Percentiles rank a stretch among this genome's conserved stretches.
Conservation (phyloP, 75 land plant genomes). For the Pinus albicaulis region DNA sequence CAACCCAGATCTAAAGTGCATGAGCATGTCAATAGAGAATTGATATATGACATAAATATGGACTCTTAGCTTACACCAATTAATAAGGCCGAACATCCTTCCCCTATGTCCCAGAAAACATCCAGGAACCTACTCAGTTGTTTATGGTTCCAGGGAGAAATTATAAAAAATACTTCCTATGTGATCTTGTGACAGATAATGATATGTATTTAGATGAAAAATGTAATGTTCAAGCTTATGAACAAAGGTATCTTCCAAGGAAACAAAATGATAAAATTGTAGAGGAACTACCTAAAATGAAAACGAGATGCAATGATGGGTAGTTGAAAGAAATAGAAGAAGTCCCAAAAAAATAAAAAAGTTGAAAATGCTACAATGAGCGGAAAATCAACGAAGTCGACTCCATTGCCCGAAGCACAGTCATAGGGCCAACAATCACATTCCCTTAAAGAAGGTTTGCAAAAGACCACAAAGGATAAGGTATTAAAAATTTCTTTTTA, state of each 20-base stretch:
- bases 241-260: constrained; percentile 52
- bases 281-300: constrained; percentile 32
- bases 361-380: constrained; percentile 36
- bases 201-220: constrained; percentile 14
- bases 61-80: too few relatives aligned
- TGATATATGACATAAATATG: constrained; percentile 39
- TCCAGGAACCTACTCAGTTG: constrained; percentile 51
- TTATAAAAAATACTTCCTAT: constrained; percentile 18
- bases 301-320: constrained; percentile 49
- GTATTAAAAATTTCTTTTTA: constrained; percentile 28
- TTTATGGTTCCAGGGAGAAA: constrained; percentile 39
- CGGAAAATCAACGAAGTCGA: constrained; percentile 47
- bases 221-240: not conserved
- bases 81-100: constrained; percentile 18
- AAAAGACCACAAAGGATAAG: constrained; percentile 83
- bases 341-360: constrained; percentile 41
- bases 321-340: constrained; percentile 43
- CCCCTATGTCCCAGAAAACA: not conserved
- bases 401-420: constrained; percentile 76
- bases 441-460: constrained; percentile 74
- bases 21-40: constrained; percentile 20
- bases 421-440: constrained; percentile 83
- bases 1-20: constrained; percentile 29
- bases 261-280: constrained; percentile 38
- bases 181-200: constrained; percentile 65